Conservation (phyloP, 1,139 yeast species). For the Kodamaea arcana region DNA sequence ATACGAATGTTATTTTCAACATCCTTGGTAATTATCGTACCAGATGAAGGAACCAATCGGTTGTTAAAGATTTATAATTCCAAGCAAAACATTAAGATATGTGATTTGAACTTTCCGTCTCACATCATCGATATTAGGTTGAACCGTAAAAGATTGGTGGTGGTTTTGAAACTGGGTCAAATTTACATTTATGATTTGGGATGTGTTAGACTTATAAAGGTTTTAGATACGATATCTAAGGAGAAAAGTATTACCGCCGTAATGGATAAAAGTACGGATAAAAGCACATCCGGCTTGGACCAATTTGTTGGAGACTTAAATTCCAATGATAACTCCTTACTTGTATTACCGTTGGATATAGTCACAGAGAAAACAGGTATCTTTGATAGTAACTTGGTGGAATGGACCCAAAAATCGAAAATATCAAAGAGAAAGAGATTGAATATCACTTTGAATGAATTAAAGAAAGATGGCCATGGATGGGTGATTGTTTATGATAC, state of each 20-base stretch:
- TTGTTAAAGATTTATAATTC: conserved; percentile 61
- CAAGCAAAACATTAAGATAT: conserved; percentile 63
- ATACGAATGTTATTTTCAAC: conserved; percentile 68
- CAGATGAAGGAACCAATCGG: conserved; percentile 37
- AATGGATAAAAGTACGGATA: no score
- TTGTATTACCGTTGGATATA: conserved; percentile 35
- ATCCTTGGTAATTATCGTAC: conserved; percentile 62
- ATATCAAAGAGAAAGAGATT: conserved; percentile 10
- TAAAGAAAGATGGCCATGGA: conserved; percentile 27
- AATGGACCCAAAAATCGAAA: conserved; percentile 19
- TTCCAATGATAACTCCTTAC: conserved; percentile 44
- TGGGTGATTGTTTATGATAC: conserved; percentile 60
- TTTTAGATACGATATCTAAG: conserved; percentile 38
- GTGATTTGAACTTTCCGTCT: conserved; percentile 67
- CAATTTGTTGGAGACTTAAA: conserved; percentile 44
- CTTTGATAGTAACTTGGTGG: conserved; percentile 15
- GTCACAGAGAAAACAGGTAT: conserved; percentile 29
- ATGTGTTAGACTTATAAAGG: conserved; percentile 63
- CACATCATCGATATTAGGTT: conserved; percentile 57
- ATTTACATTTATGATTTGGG: conserved; percentile 70
- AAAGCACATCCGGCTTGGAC: no score
- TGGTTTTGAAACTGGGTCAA: conserved; percentile 56
- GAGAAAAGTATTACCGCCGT: no score
- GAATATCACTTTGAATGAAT: conserved; percentile 22
- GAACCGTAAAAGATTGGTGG: conserved; percentile 63